Evolutionary conservation across 352 stramenopile genomes (phyloP).

Genomic region (Aphanomyces cochlioides): DNA sequence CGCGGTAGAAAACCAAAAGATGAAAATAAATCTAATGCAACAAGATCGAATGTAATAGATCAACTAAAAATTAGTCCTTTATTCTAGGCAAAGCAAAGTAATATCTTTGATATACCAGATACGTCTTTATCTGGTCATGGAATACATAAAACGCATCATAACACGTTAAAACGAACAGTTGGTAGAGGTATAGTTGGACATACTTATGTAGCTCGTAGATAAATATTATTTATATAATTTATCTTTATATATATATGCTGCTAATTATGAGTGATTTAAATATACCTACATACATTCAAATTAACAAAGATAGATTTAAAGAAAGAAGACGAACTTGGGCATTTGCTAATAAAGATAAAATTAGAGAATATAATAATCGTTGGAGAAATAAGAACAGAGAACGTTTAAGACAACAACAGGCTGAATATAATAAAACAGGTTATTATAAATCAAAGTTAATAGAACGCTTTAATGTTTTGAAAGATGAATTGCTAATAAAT

Average conservation of each 20-base stretch:
- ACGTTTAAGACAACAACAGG: background rate
- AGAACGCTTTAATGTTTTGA: conserved; percentile 1
- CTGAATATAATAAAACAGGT: conserved; percentile 4
- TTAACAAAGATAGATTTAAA: conserved; percentile 1
- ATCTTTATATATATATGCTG: background rate
- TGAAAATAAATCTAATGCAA: background rate
- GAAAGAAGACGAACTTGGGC: background rate
- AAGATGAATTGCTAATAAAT: conserved; percentile 1
- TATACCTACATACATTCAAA: background rate
- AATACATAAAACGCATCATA: background rate
- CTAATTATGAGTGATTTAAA: background rate
- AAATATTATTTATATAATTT: conserved; percentile 13
- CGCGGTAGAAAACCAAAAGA: background rate
- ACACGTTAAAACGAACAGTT: conserved; percentile 8
- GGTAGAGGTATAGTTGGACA: conserved; percentile 5
- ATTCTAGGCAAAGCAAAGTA: background rate
- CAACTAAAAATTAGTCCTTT: background rate
- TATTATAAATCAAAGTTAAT: conserved; percentile 2
- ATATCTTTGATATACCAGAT: background rate
- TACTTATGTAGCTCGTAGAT: conserved; percentile 1
- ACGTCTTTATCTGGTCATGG: background rate
- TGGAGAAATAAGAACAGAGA: conserved; percentile 5
- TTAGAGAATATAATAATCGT: background rate
- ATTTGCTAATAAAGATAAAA: conserved; percentile 7
- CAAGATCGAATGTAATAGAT: background rate